These are phyloP conservation scores for Pterocarpus macrocarpus DNA, from an alignment of 306 rosid species.

Conservation along the genomic window DNA sequence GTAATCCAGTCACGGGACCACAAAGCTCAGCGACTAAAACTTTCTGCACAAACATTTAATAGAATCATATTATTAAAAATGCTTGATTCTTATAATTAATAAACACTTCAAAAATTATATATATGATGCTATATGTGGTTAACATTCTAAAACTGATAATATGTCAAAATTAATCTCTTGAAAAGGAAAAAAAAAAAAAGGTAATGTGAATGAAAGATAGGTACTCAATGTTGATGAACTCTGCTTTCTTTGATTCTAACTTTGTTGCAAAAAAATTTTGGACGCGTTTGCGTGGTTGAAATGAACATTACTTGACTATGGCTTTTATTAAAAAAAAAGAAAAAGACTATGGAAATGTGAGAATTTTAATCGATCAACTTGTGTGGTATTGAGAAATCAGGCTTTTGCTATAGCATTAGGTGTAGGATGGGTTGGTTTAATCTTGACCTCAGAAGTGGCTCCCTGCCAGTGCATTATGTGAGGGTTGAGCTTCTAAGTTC, in stretches of 20 bases:
- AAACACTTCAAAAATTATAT: too few species aligned
- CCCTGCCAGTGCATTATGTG: neutral
- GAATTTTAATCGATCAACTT: neutral
- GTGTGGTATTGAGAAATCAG: conserved; percentile 17
- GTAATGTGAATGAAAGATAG: neutral
- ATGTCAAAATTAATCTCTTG: neutral
- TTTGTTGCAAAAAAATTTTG: neutral
- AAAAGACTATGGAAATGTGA: neutral
- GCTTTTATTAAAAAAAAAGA: neutral
- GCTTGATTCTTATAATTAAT: neutral
- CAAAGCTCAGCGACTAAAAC: too few species aligned
- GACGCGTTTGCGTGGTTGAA: neutral
- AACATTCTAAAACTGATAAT: too few species aligned
- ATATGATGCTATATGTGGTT: neutral
- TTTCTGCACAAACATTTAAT: too few species aligned
- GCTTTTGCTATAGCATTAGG: conserved; percentile 16
- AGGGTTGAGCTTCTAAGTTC: neutral
- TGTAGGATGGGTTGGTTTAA: conserved; percentile 2
- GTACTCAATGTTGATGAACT: neutral
- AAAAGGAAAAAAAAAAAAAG: neutral
- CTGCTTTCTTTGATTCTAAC: neutral
- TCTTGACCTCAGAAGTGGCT: neutral
- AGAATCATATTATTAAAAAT: too few species aligned
- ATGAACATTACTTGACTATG: neutral
- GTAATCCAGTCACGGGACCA: too few species aligned